These are phyloP conservation scores for Daedaleopsis nitida DNA, from an alignment of 768 basidiomycete genomes.

Conservation along the genomic window DNA sequence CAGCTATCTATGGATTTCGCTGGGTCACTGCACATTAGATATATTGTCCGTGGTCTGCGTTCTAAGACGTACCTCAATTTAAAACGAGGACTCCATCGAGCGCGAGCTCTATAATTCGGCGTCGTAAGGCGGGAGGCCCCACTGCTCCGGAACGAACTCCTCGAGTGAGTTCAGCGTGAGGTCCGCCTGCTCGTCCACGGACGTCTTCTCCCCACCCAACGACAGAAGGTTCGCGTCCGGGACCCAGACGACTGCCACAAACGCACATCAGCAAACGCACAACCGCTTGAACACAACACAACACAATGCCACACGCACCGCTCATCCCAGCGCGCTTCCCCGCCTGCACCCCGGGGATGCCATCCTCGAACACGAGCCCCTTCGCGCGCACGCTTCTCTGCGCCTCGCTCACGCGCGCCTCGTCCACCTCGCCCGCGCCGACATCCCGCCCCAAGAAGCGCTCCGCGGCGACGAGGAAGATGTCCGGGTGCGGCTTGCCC, in stretches of 20 bases:
- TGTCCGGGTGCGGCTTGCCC: constrained; percentile 84
- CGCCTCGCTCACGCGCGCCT: constrained; percentile 31
- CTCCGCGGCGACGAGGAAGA: constrained; percentile 75
- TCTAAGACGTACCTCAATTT: too few species aligned
- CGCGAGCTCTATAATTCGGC: not conserved
- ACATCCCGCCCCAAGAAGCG: constrained; percentile 58
- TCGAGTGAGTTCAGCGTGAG: constrained; percentile 62
- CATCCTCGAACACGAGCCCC: constrained; percentile 85
- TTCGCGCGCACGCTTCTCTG: constrained; percentile 52
- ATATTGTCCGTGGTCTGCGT: too few species aligned
- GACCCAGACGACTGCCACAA: constrained; percentile 70
- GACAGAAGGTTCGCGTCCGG: constrained; percentile 69
- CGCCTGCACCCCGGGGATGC: constrained; percentile 73
- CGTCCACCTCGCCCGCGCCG: constrained; percentile 44
- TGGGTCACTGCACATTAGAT: too few species aligned
- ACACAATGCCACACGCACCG: constrained; percentile 45
- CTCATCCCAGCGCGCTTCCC: constrained; percentile 86
- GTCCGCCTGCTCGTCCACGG: constrained; percentile 55
- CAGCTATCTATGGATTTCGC: not conserved
- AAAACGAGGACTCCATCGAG: too few species aligned
- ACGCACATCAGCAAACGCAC: not conserved
- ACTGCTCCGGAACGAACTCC: constrained; percentile 77
- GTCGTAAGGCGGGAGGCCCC: constrained; percentile 77
- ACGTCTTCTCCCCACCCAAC: constrained; percentile 44
- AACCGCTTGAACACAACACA: not conserved